Percentiles rank a stretch among this genome's conserved stretches.
phyloP scores from a whole-genome alignment of 2,329 filamentous ascomycete genomes.

The Aspergillus sp. region DNA sequence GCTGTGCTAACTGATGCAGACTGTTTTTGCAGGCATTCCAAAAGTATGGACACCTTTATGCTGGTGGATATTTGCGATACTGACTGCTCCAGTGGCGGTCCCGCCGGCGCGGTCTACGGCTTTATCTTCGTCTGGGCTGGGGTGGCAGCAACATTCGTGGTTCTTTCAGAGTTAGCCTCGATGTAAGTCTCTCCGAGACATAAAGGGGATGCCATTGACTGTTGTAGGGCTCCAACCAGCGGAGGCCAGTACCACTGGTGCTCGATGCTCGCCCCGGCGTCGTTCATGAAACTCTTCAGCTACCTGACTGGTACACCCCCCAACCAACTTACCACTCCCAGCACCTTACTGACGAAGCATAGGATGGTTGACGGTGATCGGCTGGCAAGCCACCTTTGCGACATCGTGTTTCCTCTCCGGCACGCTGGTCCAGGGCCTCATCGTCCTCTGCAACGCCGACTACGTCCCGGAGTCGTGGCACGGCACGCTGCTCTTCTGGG shows the following conservation, averaged over 20 bases:
- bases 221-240: constrained; percentile 29
- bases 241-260: constrained; percentile 43
- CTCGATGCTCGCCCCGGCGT: constrained; percentile 38
- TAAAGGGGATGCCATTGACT: neutral
- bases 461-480: constrained; percentile 48
- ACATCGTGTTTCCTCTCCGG: constrained; percentile 32
- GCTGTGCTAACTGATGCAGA: constrained; percentile 4
- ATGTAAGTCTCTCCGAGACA: constrained; percentile 20
- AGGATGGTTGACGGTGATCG: constrained; percentile 42
- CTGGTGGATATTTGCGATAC: neutral
- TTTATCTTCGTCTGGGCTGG: constrained; percentile 34
- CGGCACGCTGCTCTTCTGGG: constrained; percentile 48
- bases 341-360: constrained; percentile 14
- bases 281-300: constrained; percentile 35
- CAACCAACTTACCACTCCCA: neutral
- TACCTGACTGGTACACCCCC: constrained; percentile 32
- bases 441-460: constrained; percentile 33
- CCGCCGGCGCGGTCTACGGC: constrained; percentile 31
- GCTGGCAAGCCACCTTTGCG: constrained; percentile 45
- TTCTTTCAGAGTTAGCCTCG: constrained; percentile 32
- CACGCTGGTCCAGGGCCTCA: constrained; percentile 35
- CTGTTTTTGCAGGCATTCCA: constrained; percentile 17
- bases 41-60: constrained; percentile 14
- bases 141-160: constrained; percentile 22
- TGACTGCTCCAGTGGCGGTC: constrained; percentile 26